These are phyloP conservation scores for Penicillium brasilianum DNA, from an alignment of 2,329 filamentous ascomycete species.

Conservation along the genomic window DNA sequence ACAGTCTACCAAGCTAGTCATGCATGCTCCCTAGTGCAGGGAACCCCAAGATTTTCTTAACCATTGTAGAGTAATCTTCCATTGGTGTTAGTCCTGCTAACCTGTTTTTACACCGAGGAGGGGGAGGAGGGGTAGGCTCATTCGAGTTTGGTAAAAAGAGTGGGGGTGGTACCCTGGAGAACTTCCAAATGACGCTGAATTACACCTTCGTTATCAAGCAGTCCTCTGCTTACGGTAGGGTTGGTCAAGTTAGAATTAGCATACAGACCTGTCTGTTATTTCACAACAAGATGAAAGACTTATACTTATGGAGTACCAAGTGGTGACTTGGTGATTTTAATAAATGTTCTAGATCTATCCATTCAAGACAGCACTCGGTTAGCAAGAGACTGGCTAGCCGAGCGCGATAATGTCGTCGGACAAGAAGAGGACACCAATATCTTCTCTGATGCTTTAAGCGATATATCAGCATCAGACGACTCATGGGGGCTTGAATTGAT, in stretches of 20 bases:
- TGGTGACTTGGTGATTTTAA: not conserved
- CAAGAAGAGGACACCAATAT: not conserved
- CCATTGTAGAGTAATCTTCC: not conserved
- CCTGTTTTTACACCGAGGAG: too few relatives aligned
- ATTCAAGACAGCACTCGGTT: not conserved
- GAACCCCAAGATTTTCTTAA: not conserved
- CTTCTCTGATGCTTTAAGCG: not conserved
- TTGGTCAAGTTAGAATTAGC: too few relatives aligned
- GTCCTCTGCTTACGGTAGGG: too few relatives aligned
- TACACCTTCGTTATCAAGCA: too few relatives aligned
- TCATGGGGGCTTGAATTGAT: not conserved
- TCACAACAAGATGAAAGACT: too few relatives aligned
- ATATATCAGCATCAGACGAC: not conserved
- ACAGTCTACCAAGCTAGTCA: constrained; percentile 32
- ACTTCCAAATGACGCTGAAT: too few relatives aligned
- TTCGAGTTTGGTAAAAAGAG: too few relatives aligned
- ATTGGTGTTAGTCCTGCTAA: too few relatives aligned
- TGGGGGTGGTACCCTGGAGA: too few relatives aligned
- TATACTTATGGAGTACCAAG: too few relatives aligned
- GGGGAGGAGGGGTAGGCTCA: not conserved
- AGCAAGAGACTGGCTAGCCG: not conserved
- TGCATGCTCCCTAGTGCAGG: constrained; percentile 16
- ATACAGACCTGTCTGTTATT: too few relatives aligned
- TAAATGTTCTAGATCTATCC: not conserved
- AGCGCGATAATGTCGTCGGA: not conserved